Percentiles rank a stretch among this genome's conserved stretches.
These are phyloP conservation scores for Dissophora ornata DNA, from an alignment of 192 early-diverging fungal genomes.

Conservation along the genomic window DNA sequence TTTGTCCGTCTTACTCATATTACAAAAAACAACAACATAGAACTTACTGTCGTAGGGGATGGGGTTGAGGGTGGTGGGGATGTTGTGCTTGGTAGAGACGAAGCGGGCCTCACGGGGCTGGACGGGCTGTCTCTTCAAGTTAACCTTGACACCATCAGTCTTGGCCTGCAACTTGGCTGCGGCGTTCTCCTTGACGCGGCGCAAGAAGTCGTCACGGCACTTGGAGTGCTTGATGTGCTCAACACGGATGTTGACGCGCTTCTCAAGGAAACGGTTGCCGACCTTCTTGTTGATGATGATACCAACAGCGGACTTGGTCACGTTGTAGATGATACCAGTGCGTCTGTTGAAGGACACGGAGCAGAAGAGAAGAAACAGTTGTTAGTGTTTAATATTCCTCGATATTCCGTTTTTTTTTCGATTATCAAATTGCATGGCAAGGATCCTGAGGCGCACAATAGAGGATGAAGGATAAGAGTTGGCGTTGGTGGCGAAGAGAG, in stretches of 20 bases:
- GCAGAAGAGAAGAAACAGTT: conserved; percentile 1
- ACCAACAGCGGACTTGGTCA: conserved; percentile 98
- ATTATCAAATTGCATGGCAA: too few relatives aligned
- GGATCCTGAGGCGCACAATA: too few relatives aligned
- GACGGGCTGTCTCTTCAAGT: conserved; percentile 91
- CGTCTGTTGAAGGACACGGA: conserved; percentile 65
- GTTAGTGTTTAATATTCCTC: conserved; percentile 50
- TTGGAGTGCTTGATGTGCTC: conserved; percentile 99
- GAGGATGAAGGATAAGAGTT: too few relatives aligned
- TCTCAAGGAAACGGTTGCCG: conserved; percentile 98
- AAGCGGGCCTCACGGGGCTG: conserved; percentile 89
- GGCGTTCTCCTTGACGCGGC: conserved; percentile 96
- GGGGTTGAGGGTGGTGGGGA: conserved; percentile 93
- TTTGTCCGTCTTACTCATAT: too few relatives aligned
- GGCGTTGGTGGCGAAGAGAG: too few relatives aligned
- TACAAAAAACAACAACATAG: background rate
- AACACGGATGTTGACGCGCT: conserved; percentile 97
- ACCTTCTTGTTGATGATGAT: conserved; percentile 99
- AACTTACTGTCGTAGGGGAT: conserved; percentile 89
- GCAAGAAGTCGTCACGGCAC: conserved; percentile 97
- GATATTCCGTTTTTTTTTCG: background rate
- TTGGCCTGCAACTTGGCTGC: conserved; percentile 86
- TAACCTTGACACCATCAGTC: conserved; percentile 77
- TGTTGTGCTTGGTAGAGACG: conserved; percentile 89
- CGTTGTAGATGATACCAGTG: conserved; percentile 99